Conservation (phyloP, 2,329 filamentous ascomycete species). For the Sclerotinia glacialis region DNA sequence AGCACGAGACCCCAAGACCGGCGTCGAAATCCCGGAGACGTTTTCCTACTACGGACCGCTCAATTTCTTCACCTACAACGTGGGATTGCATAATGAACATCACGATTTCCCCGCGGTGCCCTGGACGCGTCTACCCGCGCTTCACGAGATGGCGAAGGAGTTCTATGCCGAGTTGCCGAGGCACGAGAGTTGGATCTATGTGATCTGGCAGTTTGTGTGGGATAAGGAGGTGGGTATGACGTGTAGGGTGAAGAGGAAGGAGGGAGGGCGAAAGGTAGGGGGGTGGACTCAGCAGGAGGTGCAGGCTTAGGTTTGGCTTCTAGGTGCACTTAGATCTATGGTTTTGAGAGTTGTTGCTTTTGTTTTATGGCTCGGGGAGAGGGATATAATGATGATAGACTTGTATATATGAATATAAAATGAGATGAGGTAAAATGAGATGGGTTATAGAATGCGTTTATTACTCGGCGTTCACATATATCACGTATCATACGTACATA, state of each 20-base stretch:
- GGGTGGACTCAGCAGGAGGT: constrained; percentile 69
- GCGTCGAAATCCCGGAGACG: constrained; percentile 74
- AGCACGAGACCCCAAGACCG: constrained; percentile 55
- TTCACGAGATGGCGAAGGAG: constrained; percentile 79
- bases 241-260: constrained; percentile 88
- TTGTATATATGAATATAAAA: constrained; percentile 10
- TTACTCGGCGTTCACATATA: not conserved
- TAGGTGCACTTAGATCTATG: not conserved
- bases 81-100: constrained; percentile 97
- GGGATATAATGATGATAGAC: not conserved
- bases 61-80: constrained; percentile 93
- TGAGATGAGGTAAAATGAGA: not conserved
- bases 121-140: constrained; percentile 78
- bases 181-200: constrained; percentile 87
- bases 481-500: not conserved
- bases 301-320: constrained; percentile 47
- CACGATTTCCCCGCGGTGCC: constrained; percentile 97
- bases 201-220: constrained; percentile 93
- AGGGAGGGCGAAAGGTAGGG: constrained; percentile 65
- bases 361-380: not conserved
- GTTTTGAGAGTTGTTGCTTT: not conserved
- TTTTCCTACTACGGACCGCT: constrained; percentile 95
- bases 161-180: constrained; percentile 87
- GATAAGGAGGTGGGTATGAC: constrained; percentile 86
- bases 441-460: constrained; percentile 3